These are phyloP conservation scores for Leccinum brunneo-olivaceum DNA, from an alignment of 1,284 basidiomycete species.

Conservation along the genomic window DNA sequence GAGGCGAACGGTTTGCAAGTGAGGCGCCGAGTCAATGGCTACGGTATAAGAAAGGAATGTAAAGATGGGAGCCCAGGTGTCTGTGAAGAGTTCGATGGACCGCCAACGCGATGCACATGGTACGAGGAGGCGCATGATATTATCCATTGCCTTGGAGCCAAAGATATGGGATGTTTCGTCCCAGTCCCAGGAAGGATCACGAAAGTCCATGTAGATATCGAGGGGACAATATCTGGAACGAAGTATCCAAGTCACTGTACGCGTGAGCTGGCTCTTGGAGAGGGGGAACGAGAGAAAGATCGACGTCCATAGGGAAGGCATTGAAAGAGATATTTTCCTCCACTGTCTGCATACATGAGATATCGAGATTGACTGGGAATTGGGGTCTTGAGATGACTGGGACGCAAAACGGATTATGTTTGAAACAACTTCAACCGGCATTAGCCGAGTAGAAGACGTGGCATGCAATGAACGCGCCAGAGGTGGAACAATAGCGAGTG, in stretches of 20 bases:
- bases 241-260: constrained; percentile 32
- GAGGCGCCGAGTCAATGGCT: constrained; percentile 28
- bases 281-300: constrained; percentile 39
- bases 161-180: constrained; percentile 34
- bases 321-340: constrained; percentile 38
- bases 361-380: constrained; percentile 28
- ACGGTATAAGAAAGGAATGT: constrained; percentile 39
- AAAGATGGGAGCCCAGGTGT: constrained; percentile 52
- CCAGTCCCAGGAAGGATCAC: constrained; percentile 49
- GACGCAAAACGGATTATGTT: constrained; percentile 31
- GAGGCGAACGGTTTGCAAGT: constrained; percentile 37
- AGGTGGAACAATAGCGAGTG: not conserved
- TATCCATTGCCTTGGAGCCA: constrained; percentile 36
- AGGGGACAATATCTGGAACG: constrained; percentile 40
- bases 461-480: not conserved
- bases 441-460: constrained; percentile 9
- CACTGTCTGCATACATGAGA: constrained; percentile 44
- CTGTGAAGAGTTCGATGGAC: constrained; percentile 41
- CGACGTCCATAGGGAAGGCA: constrained; percentile 38
- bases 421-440: constrained; percentile 40
- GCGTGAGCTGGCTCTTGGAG: constrained; percentile 30
- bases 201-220: constrained; percentile 45
- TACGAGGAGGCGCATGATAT: constrained; percentile 37
- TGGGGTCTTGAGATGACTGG: constrained; percentile 22
- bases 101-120: constrained; percentile 42